Percentiles rank a stretch among this genome's conserved stretches.
Conservation (phyloP, 2,329 filamentous ascomycete species). For the Pezicula rhizophila region DNA sequence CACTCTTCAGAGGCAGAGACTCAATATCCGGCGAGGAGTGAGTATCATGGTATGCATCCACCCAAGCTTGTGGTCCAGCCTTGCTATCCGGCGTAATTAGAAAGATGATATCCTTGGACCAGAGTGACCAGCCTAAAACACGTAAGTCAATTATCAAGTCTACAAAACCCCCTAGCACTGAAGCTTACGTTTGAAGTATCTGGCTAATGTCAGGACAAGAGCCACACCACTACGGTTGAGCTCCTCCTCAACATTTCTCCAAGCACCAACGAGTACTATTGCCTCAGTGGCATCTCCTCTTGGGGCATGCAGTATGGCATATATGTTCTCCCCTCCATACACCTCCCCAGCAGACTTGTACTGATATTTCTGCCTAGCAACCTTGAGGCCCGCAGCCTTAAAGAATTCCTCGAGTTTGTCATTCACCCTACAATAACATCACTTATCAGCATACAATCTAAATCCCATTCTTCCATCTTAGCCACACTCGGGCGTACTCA, state of each 20-base stretch:
- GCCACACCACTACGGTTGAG: conserved; percentile 85
- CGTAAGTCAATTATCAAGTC: conserved; percentile 5
- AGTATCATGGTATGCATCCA: conserved; percentile 92
- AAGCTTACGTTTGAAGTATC: conserved; percentile 79
- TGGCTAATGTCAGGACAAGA: conserved; percentile 75
- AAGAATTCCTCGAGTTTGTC: conserved; percentile 71
- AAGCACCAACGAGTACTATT: conserved; percentile 85
- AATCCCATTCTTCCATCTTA: not conserved
- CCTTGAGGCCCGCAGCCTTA: conserved; percentile 74
- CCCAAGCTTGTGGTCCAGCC: conserved; percentile 90
- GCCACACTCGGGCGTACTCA: conserved; percentile 34
- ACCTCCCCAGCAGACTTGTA: conserved; percentile 73
- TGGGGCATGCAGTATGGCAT: conserved; percentile 87
- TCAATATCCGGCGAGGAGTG: conserved; percentile 67
- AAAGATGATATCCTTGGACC: conserved; percentile 98
- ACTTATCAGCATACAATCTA: conserved; percentile 26
- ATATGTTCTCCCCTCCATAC: conserved; percentile 81
- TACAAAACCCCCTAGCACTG: not conserved
- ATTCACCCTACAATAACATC: conserved; percentile 47
- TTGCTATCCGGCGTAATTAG: conserved; percentile 83
- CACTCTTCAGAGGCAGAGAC: conserved; percentile 81
- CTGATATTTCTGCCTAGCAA: conserved; percentile 79
- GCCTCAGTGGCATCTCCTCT: conserved; percentile 95
- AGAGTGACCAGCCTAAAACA: conserved; percentile 75
- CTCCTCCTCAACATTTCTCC: conserved; percentile 73